These are phyloP conservation scores for Pichia inconspicua DNA, from an alignment of 1,139 yeast genomes.

Conservation along the genomic window DNA sequence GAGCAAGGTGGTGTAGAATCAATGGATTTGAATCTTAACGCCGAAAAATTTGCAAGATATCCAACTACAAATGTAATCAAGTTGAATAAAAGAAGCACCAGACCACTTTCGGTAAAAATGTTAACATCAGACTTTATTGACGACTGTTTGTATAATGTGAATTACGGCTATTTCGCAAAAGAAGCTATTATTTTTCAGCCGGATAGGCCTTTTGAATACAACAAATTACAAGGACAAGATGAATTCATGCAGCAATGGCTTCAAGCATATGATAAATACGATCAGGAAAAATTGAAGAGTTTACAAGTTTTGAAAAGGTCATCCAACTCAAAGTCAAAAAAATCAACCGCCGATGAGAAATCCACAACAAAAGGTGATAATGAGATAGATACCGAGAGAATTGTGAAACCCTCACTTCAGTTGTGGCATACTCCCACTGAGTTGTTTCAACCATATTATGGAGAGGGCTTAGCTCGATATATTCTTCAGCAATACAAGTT, in stretches of 20 bases:
- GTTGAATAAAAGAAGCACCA: constrained; percentile 34
- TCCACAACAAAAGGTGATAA: not conserved
- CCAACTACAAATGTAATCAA: constrained; percentile 42
- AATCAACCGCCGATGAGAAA: constrained; percentile 1
- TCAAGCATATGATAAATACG: constrained; percentile 54
- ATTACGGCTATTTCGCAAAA: constrained; percentile 73
- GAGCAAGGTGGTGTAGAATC: constrained; percentile 28
- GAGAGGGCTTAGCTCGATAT: constrained; percentile 75
- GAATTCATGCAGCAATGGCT: constrained; percentile 68
- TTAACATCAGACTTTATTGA: constrained; percentile 72
- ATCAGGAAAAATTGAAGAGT: constrained; percentile 25
- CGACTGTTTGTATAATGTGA: constrained; percentile 74
- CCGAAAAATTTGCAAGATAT: constrained; percentile 32
- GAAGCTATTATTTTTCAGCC: constrained; percentile 73
- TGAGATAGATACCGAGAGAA: constrained; percentile 12
- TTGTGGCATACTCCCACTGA: constrained; percentile 92
- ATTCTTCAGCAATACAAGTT: constrained; percentile 61
- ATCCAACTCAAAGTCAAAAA: not conserved
- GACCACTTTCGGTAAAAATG: constrained; percentile 67
- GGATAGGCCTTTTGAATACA: constrained; percentile 53
- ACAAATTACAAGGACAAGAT: constrained; percentile 53
- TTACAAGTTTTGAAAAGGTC: constrained; percentile 8
- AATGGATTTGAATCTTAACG: constrained; percentile 22
- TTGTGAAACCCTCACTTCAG: constrained; percentile 44
- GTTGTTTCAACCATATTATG: constrained; percentile 73